phyloP scores from a whole-genome alignment of 495 filamentous ascomycete species.

The Acidiella bohemica region DNA sequence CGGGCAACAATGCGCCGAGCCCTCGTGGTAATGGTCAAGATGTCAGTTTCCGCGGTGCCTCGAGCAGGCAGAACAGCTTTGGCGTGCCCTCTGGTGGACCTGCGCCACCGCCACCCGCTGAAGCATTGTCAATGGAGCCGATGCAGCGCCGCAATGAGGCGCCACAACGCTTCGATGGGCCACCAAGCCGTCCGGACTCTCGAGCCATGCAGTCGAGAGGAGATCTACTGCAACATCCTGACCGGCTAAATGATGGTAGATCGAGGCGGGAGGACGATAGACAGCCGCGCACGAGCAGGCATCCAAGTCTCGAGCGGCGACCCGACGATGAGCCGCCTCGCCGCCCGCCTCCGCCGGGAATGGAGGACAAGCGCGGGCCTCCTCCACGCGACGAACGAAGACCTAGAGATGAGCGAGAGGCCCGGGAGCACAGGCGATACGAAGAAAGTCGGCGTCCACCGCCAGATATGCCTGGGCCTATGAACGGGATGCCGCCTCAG shows the following conservation, averaged over 20 bases:
- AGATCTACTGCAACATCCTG: conserved; percentile 4
- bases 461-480: conserved; percentile 1
- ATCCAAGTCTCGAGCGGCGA: conserved; percentile 7
- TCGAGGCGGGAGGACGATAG: conserved; percentile 12
- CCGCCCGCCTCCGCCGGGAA: conserved; percentile 1
- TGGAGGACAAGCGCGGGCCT: conserved; percentile 5
- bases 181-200: conserved; percentile 2
- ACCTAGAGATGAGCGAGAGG: conserved; percentile 11
- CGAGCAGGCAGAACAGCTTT: conserved; percentile 9
- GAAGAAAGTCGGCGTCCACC: not conserved
- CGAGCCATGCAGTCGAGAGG: not conserved
- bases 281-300: conserved; percentile 4
- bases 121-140: conserved; percentile 8
- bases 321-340: conserved; percentile 9
- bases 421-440: no score
- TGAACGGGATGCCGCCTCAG: no score
- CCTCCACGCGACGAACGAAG: conserved; percentile 6
- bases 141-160: conserved; percentile 1
- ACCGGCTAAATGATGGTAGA: not conserved
- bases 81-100: conserved; percentile 3
- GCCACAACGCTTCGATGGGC: not conserved
- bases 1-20: not conserved
- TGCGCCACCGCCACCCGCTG: conserved; percentile 2
- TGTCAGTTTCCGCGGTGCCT: conserved; percentile 16
- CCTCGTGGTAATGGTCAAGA: conserved; percentile 10